Conservation (phyloP, 2,329 filamentous ascomycete species). For the Aspergillus fumigatus region DNA sequence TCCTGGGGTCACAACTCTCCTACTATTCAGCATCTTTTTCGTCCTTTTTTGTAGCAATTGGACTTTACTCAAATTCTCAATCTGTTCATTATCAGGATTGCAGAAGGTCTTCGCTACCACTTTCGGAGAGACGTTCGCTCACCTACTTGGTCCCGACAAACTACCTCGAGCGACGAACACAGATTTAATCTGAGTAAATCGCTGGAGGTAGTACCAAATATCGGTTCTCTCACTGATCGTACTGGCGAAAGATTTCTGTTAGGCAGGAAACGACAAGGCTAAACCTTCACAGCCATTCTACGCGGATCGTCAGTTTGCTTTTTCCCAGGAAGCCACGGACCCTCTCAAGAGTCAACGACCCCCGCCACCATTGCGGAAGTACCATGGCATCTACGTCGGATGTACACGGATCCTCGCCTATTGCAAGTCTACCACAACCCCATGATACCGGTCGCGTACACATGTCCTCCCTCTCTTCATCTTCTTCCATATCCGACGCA, state of each 20-base stretch:
- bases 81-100: neutral
- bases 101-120: neutral
- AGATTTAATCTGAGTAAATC: constrained; percentile 35
- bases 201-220: constrained; percentile 32
- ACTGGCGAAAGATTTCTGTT: neutral
- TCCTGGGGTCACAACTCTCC: constrained; percentile 2
- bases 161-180: constrained; percentile 36
- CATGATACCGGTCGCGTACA: constrained; percentile 37
- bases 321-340: constrained; percentile 3
- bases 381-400: constrained; percentile 35
- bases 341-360: constrained; percentile 6
- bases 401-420: constrained; percentile 35
- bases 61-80: neutral
- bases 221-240: constrained; percentile 5
- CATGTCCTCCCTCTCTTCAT: constrained; percentile 41
- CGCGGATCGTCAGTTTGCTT: neutral
- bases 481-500: constrained; percentile 47
- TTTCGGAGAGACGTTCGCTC: constrained; percentile 4
- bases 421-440: constrained; percentile 37
- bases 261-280: neutral
- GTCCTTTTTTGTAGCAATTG: neutral
- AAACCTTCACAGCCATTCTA: neutral
- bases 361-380: constrained; percentile 8
- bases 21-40: constrained; percentile 9
- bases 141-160: constrained; percentile 23